Conservation (phyloP, 208 protist genomes). For the Tritrichomonas musculus region DNA sequence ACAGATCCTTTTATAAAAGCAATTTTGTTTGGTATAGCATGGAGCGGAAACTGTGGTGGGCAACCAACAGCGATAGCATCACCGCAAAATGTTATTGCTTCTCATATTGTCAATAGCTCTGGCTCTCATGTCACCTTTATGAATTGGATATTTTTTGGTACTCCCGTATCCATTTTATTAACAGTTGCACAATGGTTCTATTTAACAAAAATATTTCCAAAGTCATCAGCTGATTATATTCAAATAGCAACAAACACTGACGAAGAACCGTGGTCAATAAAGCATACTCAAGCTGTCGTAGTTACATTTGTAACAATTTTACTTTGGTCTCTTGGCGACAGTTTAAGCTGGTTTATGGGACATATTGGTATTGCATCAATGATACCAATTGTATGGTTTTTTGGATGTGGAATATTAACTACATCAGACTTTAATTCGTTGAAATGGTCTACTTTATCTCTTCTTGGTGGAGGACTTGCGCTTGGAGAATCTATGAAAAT, state of each 20-base stretch:
- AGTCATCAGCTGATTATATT: no score
- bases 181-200: not conserved
- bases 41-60: slow-evolving; percentile 18
- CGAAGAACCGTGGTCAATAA: not conserved
- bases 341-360: not conserved
- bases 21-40: not conserved
- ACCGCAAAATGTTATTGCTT: slow-evolving; percentile 29
- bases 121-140: not conserved
- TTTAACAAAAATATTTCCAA: not conserved
- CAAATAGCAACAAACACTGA: not conserved
- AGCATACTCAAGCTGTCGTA: not conserved
- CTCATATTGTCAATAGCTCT: not conserved
- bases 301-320: slow-evolving; percentile 24
- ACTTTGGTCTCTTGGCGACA: not conserved
- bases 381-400: slow-evolving; percentile 19
- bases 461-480: not conserved
- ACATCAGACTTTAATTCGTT: not conserved
- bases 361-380: not conserved
- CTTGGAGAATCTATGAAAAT: not conserved
- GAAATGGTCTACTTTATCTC: not conserved
- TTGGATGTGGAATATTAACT: not conserved
- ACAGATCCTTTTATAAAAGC: slow-evolving; percentile 15
- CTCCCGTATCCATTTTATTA: not conserved
- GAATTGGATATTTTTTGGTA: not conserved
- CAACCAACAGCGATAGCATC: not conserved